Conservation (phyloP, 1,284 basidiomycete genomes). For the Anthracocystis walkeri region DNA sequence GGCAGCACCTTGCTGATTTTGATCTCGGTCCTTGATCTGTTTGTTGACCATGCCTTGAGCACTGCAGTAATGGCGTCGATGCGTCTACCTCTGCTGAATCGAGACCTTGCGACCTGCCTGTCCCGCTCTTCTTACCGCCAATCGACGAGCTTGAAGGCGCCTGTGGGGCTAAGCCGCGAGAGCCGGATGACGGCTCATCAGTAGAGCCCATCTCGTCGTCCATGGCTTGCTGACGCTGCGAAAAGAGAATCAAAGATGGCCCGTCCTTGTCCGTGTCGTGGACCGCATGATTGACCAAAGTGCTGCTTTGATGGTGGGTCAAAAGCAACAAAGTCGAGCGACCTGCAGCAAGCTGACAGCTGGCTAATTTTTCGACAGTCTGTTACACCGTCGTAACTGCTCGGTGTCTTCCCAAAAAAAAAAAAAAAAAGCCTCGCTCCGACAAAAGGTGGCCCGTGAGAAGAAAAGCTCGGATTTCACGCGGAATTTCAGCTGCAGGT, state of each 20-base stretch:
- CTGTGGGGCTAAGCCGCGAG: background rate
- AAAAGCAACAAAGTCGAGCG: background rate
- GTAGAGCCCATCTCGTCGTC: constrained; percentile 4
- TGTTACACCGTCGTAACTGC: background rate
- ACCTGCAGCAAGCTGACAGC: background rate
- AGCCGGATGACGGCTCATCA: background rate
- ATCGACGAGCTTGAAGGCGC: background rate
- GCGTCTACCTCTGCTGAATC: constrained; percentile 4
- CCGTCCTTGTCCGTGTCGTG: background rate
- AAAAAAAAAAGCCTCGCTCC: background rate
- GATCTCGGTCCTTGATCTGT: background rate
- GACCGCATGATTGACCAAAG: background rate
- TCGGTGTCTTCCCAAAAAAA: background rate
- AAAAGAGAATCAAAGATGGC: background rate
- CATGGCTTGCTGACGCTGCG: background rate
- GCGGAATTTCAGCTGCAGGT: background rate
- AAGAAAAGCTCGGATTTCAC: constrained; percentile 1
- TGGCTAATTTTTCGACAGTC: background rate
- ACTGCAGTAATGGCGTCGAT: constrained; percentile 19
- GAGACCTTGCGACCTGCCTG: background rate
- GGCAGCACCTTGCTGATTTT: constrained; percentile 2
- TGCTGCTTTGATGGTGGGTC: background rate
- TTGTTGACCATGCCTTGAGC: background rate
- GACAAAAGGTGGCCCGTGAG: constrained; percentile 3
- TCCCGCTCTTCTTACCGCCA: background rate